A percentile compares a stretch with the other conserved stretches of the same genome.
Evolutionary conservation across 176 grass and related monocot species (phyloP).

Genomic region (Echinochloa phyllopogon): DNA sequence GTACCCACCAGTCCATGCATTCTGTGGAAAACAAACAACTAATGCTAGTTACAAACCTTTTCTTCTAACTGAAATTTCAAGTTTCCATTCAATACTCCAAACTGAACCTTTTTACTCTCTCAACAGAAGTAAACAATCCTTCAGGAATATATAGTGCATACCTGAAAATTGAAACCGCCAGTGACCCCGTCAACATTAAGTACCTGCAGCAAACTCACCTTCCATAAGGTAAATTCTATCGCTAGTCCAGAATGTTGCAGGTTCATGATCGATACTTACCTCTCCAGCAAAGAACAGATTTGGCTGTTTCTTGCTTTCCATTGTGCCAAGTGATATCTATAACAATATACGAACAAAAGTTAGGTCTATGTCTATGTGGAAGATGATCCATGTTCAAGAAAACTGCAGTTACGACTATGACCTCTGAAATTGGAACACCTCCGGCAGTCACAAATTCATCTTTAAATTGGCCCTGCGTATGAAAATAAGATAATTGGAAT

Average conservation of each 20-base stretch:
- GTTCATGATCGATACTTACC: conserved; percentile 55
- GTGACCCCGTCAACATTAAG: conserved; percentile 89
- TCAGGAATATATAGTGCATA: background rate
- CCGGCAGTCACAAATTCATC: conserved; percentile 98
- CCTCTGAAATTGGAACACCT: conserved; percentile 89
- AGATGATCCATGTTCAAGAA: conserved; percentile 21
- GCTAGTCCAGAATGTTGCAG: conserved; percentile 1
- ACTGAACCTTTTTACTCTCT: background rate
- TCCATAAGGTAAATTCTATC: conserved; percentile 25
- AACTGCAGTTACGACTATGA: conserved; percentile 42
- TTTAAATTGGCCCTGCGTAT: conserved; percentile 89
- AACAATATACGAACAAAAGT: conserved; percentile 42
- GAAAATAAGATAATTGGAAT: conserved; percentile 24
- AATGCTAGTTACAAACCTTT: conserved; percentile 7
- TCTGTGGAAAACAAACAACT: conserved; percentile 54
- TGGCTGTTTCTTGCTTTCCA: conserved; percentile 88
- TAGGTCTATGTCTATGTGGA: conserved; percentile 17
- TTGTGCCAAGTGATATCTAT: conserved; percentile 77
- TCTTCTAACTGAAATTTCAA: conserved; percentile 5
- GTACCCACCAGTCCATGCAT: conserved; percentile 88
- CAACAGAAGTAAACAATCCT: background rate
- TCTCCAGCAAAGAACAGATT: conserved; percentile 97
- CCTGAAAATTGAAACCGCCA: conserved; percentile 98
- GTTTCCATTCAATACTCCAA: conserved; percentile 9
- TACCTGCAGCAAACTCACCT: conserved; percentile 51